These are phyloP conservation scores for Striga hermonthica DNA, from an alignment of 305 asterid species.

Conservation along the genomic window DNA sequence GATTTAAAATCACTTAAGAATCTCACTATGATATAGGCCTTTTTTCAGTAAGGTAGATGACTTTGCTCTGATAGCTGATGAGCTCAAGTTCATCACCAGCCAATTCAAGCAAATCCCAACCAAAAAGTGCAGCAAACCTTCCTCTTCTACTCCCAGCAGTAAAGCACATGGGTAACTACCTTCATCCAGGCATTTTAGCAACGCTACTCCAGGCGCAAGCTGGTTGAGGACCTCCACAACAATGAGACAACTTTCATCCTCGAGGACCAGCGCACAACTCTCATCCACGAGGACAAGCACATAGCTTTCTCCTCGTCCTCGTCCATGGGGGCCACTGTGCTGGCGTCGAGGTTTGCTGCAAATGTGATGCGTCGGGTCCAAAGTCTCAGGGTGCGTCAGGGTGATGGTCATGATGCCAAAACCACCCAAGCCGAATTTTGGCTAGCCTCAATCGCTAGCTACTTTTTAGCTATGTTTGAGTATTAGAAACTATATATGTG, in stretches of 20 bases:
- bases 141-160: conserved; percentile 90
- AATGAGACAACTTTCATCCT: conserved; percentile 23
- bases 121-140: conserved; percentile 94
- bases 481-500: no score
- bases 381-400: conserved; percentile 41
- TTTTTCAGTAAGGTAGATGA: conserved; percentile 99
- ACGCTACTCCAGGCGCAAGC: conserved; percentile 60
- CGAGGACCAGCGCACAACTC: no score
- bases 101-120: conserved; percentile 85
- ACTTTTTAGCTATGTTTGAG: no score
- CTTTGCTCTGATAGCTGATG: conserved; percentile 88
- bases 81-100: conserved; percentile 74
- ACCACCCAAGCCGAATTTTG: conserved; percentile 66
- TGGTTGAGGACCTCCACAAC: conserved; percentile 43
- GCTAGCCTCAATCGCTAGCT: no score
- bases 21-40: no score
- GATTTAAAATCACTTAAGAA: no score
- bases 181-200: conserved; percentile 95
- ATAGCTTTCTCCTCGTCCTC: background rate
- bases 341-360: conserved; percentile 75
- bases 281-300: no score
- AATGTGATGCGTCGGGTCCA: conserved; percentile 65
- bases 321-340: conserved; percentile 48
- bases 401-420: conserved; percentile 38
- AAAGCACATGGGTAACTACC: conserved; percentile 98